Evolutionary conservation across 306 rosid genomes (phyloP), one percentile per base, ranked within the genome.

Genomic region (Mimosa bimucronata): DNA sequence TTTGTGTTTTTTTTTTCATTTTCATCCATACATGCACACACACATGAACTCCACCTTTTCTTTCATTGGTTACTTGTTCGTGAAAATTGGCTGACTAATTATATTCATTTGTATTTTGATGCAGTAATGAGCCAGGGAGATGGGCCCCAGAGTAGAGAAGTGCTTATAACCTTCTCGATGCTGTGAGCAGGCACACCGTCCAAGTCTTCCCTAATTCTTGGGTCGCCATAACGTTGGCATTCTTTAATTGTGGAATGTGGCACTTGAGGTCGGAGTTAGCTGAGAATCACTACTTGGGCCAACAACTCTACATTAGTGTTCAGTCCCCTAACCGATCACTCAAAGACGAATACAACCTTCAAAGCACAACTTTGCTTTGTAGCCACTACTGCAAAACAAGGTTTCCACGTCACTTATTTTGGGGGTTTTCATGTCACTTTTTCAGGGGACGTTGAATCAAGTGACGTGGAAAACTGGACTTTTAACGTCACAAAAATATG

Each of bases 201-300:
- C 74, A 69, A 21, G 74, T 69, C 12, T 42, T 21, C 34, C 74
- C 74, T 13, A 69, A 69, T 21, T 69, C 88, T 21, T 87, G 82
- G 80, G 88, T 83, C 15, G 88, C 87, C 7, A 70, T 87, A 44
- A 9, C 85, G 30, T 15, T 80, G 71, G 64, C 90, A 53, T 82
- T 79, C 7, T 88, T 85, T 75, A 87, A 85, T n/a, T 85, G 82
- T 12, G 90, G 90, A 57, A 87, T 87, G 90, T 87, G 90, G 90
- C 85, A 87, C 45, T 14, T 87, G 30, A 71, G 90, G 74, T 87
- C 88, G 10, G 90, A 87, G 75, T 37, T 76, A 14, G 74, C 53
- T 23, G 74, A 69, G 37, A 69, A 69, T 69, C 53, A 3, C 55
- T 69, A 69, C 74, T 76, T 87, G 38, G 90, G 90, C 11, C 90